Evolutionary conservation across 495 filamentous ascomycete genomes (phyloP).

Genomic region (Cercophora samala): DNA sequence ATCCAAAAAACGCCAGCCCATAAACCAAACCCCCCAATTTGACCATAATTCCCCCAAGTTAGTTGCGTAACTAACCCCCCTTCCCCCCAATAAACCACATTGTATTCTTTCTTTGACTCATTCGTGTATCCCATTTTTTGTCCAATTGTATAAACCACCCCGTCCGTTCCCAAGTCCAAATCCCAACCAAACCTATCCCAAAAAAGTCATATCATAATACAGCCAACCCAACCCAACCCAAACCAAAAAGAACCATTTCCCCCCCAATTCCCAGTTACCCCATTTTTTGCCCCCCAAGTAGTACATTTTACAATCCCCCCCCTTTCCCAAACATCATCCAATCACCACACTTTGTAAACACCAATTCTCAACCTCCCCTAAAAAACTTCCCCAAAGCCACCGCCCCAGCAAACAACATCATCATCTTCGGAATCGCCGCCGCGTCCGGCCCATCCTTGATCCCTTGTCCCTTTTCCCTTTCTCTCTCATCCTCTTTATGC

Average conservation of each 20-base stretch:
- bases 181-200: too few species aligned
- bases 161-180: neutral
- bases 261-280: too few species aligned
- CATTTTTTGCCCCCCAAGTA: too few species aligned
- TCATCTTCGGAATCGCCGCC: slow-evolving; percentile 24
- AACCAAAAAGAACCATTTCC: too few species aligned
- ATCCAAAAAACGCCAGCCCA: neutral
- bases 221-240: neutral
- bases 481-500: slow-evolving; percentile 6
- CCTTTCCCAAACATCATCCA: too few species aligned
- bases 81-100: slow-evolving; percentile 4
- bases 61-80: slow-evolving; percentile 1
- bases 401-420: slow-evolving; percentile 30
- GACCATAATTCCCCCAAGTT: neutral
- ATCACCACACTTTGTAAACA: too few species aligned
- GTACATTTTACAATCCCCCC: too few species aligned
- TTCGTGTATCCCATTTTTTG: neutral
- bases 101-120: slow-evolving; percentile 11
- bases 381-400: slow-evolving; percentile 27
- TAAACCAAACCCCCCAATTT: neutral
- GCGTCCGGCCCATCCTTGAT: neutral
- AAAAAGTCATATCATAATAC: too few species aligned
- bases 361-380: slow-evolving; percentile 13
- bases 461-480: neutral
- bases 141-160: too few species aligned